Evolutionary conservation across 805 yeast species (phyloP), one percentile per base, ranked within the genome.

Genomic region (Kodamaea hsintzibuensis): DNA sequence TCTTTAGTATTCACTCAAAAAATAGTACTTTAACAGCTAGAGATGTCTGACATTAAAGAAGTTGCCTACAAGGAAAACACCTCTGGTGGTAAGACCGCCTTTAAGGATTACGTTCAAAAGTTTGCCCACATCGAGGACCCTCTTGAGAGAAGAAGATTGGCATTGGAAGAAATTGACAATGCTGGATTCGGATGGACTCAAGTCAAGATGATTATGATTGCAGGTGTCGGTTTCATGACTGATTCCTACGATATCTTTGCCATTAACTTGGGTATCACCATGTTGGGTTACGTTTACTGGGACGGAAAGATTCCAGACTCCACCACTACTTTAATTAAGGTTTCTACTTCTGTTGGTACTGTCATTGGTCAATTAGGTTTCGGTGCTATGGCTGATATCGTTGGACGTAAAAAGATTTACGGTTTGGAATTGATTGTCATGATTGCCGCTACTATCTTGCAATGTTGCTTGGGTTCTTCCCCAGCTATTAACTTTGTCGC

Each of bases 201-300:
- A 65, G 72, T 88, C 51, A 83, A 90, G 73, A 88, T 91, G 78
- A 88, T 89, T 63, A 68, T 82, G 71, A 91, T 89, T 68, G 96
- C 96, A 73, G 77, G 97, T 79, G 95, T 91, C 60, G 97, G 97
- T 70, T 91, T 91, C 83, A 71, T 91, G 73, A 91, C 96, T 27
- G 97, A 91, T 74, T 84, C 97, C 53, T 91, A 91, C 72, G 97
- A 91, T 78, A 89, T 91, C 61, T 91, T 91, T 65, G 92, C 97
- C 61, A 91, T 91, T 63, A 89, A 88, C 73, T 76, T 91, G 76
- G 93, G 88, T 71, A 74, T 89, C 52, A 66, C 92, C 51, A 89
- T 91, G 92, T 72, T 91, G 81, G 71, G 82, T 35, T 84, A 86
- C 63, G 96, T 86, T 52, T 89, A 72, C 79, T 91, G 92, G 91